phyloP scores from a whole-genome alignment of 257 asterid genomes.

The Lithospermum erythrorhizon region DNA sequence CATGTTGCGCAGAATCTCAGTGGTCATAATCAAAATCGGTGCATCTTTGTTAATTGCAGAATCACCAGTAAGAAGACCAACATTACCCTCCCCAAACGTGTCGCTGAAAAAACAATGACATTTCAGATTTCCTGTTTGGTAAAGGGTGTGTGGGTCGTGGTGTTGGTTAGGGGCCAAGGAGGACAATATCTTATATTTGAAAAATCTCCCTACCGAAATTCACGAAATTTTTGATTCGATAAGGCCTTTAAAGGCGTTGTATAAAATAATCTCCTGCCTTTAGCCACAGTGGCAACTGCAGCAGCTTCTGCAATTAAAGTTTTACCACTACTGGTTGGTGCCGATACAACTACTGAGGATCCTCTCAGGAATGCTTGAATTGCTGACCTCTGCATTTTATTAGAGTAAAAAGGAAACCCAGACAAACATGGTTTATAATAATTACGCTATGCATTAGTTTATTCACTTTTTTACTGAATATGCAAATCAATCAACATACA shows the following conservation, averaged over 20 bases:
- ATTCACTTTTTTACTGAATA: no score
- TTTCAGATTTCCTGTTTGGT: no score
- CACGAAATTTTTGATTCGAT: slow-evolving; percentile 96
- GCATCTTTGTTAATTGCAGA: slow-evolving; percentile 95
- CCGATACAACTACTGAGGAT: slow-evolving; percentile 94
- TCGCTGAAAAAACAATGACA: slow-evolving; percentile 39
- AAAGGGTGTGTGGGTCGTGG: no score
- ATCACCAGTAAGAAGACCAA: slow-evolving; percentile 98
- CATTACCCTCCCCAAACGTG: slow-evolving; percentile 81
- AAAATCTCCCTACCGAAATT: slow-evolving; percentile 55
- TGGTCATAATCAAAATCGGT: slow-evolving; percentile 86
- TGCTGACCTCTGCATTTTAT: slow-evolving; percentile 40
- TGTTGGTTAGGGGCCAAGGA: not conserved
- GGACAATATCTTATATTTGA: not conserved
- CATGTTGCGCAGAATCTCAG: slow-evolving; percentile 98
- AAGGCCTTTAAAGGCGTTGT: slow-evolving; percentile 96
- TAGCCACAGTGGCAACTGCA: slow-evolving; percentile 82
- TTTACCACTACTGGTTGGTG: slow-evolving; percentile 99
- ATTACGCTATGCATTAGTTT: no score
- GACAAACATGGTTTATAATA: no score
- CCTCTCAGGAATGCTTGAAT: slow-evolving; percentile 86
- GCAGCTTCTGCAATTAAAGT: slow-evolving; percentile 99
- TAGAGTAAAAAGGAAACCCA: not conserved
- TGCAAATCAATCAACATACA: no score
- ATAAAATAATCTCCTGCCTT: slow-evolving; percentile 82